These are phyloP conservation scores for Monosporascus sp. DNA, from an alignment of 2,329 filamentous ascomycete species.

Conservation along the genomic window DNA sequence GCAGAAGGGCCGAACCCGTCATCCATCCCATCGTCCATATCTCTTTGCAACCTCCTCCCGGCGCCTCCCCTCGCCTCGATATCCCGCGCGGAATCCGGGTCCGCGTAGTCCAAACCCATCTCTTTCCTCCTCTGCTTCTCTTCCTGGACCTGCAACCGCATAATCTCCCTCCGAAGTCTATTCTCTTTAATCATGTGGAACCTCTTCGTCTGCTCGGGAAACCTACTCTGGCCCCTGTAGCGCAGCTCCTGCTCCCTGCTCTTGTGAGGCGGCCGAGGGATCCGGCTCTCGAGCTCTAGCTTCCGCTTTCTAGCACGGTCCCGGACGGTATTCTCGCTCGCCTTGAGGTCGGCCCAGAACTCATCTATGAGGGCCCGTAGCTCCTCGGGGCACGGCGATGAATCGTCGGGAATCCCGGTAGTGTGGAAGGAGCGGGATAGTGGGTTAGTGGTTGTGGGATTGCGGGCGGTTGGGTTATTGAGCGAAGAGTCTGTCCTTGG, in stretches of 20 bases:
- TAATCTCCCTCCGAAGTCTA: constrained; percentile 6
- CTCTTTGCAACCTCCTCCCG: neutral
- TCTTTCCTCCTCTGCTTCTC: neutral
- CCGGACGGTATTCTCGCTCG: neutral
- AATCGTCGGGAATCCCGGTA: neutral
- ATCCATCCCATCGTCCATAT: neutral
- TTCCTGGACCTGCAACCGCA: neutral
- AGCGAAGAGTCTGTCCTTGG: neutral
- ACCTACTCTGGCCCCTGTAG: constrained; percentile 2
- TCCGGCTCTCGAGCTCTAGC: neutral
- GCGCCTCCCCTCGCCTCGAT: neutral
- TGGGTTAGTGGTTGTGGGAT: neutral
- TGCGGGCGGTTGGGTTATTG: neutral
- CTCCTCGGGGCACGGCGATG: neutral
- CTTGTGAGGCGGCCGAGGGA: neutral
- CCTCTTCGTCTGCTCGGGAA: constrained; percentile 5
- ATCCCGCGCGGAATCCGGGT: too few species aligned
- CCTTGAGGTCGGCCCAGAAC: neutral
- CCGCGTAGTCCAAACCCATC: neutral
- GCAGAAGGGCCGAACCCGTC: neutral
- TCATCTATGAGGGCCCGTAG: neutral
- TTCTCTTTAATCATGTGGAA: constrained; percentile 3
- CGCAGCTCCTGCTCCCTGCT: neutral
- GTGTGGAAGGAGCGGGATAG: neutral
- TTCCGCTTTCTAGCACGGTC: neutral